Conservation (phyloP, 2,329 filamentous ascomycete species). For the Venturia aucupariae region DNA sequence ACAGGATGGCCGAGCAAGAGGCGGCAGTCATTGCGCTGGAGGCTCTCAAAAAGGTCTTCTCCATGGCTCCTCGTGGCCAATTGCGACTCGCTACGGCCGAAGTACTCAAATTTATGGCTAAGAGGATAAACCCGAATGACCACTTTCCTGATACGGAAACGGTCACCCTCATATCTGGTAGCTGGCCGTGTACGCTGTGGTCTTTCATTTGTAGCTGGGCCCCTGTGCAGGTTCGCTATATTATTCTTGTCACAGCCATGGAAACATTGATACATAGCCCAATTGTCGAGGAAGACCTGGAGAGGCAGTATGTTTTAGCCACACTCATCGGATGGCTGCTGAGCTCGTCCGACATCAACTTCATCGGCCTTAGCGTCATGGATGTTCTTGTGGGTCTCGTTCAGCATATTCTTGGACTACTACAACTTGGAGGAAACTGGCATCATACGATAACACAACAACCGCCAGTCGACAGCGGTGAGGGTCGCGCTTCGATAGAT, state of each 20-base stretch:
- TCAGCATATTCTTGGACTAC: conserved; percentile 68
- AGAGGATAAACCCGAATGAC: conserved; percentile 23
- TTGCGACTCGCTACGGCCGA: conserved; percentile 67
- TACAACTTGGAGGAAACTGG: conserved; percentile 52
- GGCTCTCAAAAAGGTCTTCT: conserved; percentile 78
- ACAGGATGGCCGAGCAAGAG: conserved; percentile 82
- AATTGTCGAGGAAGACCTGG: conserved; percentile 60
- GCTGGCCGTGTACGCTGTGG: conserved; percentile 78
- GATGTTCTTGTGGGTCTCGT: conserved; percentile 81
- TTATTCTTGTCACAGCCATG: conserved; percentile 74
- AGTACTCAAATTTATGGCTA: conserved; percentile 62
- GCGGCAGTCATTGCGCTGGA: conserved; percentile 76
- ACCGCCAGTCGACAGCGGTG: conserved; percentile 21
- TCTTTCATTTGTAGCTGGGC: conserved; percentile 76
- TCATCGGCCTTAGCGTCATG: conserved; percentile 94
- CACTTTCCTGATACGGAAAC: conserved; percentile 25
- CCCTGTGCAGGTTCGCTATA: conserved; percentile 87
- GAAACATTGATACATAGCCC: conserved; percentile 63
- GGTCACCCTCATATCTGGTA: conserved; percentile 40
- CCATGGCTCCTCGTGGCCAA: conserved; percentile 71
- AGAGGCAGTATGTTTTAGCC: conserved; percentile 64
- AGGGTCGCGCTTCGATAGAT: conserved; percentile 16
- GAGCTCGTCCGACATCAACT: conserved; percentile 70
- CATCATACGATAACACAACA: conserved; percentile 17
- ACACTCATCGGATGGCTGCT: conserved; percentile 75